Conservation (phyloP, 2,329 filamentous ascomycete genomes). For the Aurifilum marmelostoma region DNA sequence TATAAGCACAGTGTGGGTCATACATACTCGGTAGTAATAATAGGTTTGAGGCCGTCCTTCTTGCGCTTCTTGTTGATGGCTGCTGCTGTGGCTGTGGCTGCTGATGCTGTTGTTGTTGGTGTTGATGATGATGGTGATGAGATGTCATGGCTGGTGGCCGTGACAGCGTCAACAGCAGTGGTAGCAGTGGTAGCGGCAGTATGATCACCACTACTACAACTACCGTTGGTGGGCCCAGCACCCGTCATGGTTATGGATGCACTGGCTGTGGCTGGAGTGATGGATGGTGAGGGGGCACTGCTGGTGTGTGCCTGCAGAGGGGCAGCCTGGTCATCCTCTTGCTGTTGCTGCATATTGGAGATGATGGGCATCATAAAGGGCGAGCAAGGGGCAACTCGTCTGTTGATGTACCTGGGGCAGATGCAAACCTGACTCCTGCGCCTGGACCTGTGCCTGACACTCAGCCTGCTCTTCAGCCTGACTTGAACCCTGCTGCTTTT, state of each 20-base stretch:
- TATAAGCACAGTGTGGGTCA: not conserved
- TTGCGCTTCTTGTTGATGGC: conserved; percentile 61
- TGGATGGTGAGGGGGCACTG: not conserved
- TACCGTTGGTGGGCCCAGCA: not conserved
- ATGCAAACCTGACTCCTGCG: not conserved
- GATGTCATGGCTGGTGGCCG: not conserved
- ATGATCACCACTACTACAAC: not conserved
- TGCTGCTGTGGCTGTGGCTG: conserved; percentile 17
- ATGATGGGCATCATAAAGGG: too few relatives aligned
- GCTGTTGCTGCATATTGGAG: not conserved
- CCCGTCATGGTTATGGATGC: not conserved
- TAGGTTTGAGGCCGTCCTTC: conserved; percentile 75
- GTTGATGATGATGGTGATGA: conserved; percentile 7
- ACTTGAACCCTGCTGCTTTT: not conserved
- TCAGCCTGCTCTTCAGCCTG: not conserved
- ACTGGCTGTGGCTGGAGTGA: not conserved
- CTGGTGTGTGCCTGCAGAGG: not conserved
- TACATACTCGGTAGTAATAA: conserved; percentile 70
- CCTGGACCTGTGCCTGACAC: not conserved
- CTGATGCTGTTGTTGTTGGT: conserved; percentile 19
- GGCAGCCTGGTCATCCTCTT: not conserved
- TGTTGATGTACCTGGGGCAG: too few relatives aligned
- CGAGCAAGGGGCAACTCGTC: not conserved
- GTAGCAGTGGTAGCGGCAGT: not conserved
- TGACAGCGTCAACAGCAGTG: not conserved